These are phyloP conservation scores for Penicillium cinerascens DNA, from an alignment of 495 filamentous ascomycete genomes.

Conservation along the genomic window DNA sequence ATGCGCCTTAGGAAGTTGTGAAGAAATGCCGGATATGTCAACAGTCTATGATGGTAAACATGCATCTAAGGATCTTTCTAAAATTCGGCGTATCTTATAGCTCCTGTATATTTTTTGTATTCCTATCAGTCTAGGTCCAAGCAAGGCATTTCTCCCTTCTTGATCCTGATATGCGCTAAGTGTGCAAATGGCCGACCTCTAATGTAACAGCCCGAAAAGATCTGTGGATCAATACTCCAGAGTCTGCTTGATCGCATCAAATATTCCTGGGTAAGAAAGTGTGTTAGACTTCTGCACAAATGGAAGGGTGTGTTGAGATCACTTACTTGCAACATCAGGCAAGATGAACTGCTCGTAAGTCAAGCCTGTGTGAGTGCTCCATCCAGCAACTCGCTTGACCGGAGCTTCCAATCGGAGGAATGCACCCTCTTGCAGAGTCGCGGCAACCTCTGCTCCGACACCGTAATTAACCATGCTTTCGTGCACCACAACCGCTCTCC, in stretches of 20 bases:
- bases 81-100: too few relatives aligned
- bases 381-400: slow-evolving; percentile 84
- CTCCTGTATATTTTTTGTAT: background rate
- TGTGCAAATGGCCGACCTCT: background rate
- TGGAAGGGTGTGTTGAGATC: background rate
- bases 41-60: too few relatives aligned
- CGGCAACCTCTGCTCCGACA: slow-evolving; percentile 88
- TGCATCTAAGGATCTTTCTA: too few relatives aligned
- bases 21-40: too few relatives aligned
- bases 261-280: background rate
- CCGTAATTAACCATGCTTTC: slow-evolving; percentile 96
- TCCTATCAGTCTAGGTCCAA: background rate
- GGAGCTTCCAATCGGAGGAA: slow-evolving; percentile 91
- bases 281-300: background rate
- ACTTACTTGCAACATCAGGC: slow-evolving; percentile 86
- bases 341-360: slow-evolving; percentile 83
- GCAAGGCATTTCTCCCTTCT: background rate
- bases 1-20: too few relatives aligned
- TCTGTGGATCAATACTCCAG: slow-evolving; percentile 2
- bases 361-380: slow-evolving; percentile 82
- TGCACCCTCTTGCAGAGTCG: slow-evolving; percentile 84
- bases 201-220: background rate
- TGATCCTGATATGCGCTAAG: background rate
- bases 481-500: slow-evolving; percentile 87
- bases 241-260: slow-evolving; percentile 7